Base-by-base conservation (phyloP, 805 yeast genomes). In the Cyberlindnera samutprakarnensis region DNA sequence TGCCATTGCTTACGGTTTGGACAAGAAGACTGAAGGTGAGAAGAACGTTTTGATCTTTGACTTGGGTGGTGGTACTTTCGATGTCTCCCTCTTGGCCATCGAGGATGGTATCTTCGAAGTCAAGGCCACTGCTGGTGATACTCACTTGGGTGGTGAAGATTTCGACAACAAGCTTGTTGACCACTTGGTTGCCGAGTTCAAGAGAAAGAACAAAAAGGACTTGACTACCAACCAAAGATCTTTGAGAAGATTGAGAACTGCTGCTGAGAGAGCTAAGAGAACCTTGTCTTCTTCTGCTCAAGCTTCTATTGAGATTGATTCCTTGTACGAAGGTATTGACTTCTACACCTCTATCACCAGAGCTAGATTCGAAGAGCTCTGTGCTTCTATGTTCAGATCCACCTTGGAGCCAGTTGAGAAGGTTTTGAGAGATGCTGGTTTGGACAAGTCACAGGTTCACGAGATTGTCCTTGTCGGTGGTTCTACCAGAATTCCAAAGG, bases 41-140 rank as follows among this genome's bases (percentile, higher is more conserved):
- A 81, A 80, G 72, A 79, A 82, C 65, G 90, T 86, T 42, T 72
- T 86, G 57, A 86, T 86, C 56, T 86, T 86, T 72, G 96, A 86
- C 67, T 72, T 86, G 57, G 96, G 96, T 76, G 96, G 96, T 68
- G 96, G 96, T 73, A 86, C 96, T 56, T 86, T 86, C 68, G 96
- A 86, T 85, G 96, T 87, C 44, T 87, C 95, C 32, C 71, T 86
- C 50, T 72, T 86, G 55, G 77, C 84, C 61, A 85, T 86, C 61
- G 90, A 87, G 62, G 95, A 90, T 56, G 96, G 96, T 78, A 87
- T 86, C 57, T 86, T 86, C 72, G 87, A 87, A 59, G 96, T 86
- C 56, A 86, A 86, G 75, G 94, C 95, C 52, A 86, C 96, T 21
- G 64, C 64, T 15, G 64, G 64, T 54, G 44, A 41, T 31, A 41